Conservation (phyloP, 257 asterid genomes). For the Solanum clarkiae region DNA sequence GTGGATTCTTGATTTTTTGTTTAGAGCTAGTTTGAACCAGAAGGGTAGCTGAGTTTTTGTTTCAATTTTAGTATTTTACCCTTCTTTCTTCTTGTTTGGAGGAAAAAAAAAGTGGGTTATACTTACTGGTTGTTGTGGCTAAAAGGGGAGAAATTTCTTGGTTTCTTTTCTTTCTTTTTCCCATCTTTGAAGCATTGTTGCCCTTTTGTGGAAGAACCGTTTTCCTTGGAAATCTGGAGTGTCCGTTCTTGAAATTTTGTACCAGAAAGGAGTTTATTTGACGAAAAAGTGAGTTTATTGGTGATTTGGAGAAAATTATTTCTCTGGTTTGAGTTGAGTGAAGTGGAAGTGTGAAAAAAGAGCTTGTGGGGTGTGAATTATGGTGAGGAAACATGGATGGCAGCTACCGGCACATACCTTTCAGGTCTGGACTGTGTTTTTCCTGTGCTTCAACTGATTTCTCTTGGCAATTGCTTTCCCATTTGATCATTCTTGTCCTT, state of each 20-base stretch:
- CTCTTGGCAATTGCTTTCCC: neutral
- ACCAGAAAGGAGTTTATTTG: neutral
- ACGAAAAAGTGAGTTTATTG: neutral
- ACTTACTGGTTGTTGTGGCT: neutral
- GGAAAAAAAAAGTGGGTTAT: neutral
- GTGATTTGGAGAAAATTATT: neutral
- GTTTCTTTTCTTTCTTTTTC: neutral
- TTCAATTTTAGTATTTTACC: neutral
- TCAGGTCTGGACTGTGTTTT: conserved; percentile 40
- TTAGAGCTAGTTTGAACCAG: neutral
- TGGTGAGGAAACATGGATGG: conserved; percentile 99
- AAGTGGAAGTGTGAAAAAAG: neutral
- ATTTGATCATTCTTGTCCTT: neutral
- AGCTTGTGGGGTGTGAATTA: conserved; percentile 14
- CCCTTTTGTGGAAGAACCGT: neutral
- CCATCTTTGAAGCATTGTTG: neutral
- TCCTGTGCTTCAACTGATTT: neutral
- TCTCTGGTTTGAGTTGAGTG: conserved; percentile 7
- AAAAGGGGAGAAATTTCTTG: neutral
- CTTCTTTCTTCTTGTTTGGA: neutral
- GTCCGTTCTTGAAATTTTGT: neutral
- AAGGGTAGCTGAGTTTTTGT: neutral
- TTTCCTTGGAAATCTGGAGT: neutral
- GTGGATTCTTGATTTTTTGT: neutral
- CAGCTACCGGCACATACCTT: conserved; percentile 94